These are phyloP conservation scores for Farysia itapuensis DNA, from an alignment of 1,284 basidiomycete genomes.

Conservation along the genomic window DNA sequence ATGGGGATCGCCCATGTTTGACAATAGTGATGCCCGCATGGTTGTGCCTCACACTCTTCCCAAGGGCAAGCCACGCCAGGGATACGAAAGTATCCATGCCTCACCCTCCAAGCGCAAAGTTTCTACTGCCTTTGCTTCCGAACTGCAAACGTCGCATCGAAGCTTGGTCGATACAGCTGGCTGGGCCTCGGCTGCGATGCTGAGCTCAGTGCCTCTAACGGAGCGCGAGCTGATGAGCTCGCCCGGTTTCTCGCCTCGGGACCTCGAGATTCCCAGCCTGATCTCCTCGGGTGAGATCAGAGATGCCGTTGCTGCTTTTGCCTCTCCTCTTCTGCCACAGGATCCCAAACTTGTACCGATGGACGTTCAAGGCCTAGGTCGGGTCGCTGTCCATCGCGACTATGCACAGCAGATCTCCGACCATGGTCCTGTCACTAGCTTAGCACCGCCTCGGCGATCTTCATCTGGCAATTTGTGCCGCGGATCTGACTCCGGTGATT, in stretches of 20 bases:
- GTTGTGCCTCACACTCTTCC: slow-evolving; percentile 26
- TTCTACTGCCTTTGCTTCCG: slow-evolving; percentile 30
- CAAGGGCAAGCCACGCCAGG: slow-evolving; percentile 4
- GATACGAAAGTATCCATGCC: background rate
- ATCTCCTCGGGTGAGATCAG: slow-evolving; percentile 10
- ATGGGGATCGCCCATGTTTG: slow-evolving; percentile 28
- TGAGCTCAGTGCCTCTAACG: slow-evolving; percentile 24
- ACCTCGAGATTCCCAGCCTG: slow-evolving; percentile 13
- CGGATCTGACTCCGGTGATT: slow-evolving; percentile 32
- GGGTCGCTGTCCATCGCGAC: slow-evolving; percentile 32
- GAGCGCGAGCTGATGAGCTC: slow-evolving; percentile 17
- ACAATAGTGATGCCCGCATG: slow-evolving; percentile 8
- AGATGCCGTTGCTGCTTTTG: slow-evolving; percentile 24
- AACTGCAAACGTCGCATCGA: slow-evolving; percentile 23
- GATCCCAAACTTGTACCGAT: slow-evolving; percentile 27
- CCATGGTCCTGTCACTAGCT: slow-evolving; percentile 7
- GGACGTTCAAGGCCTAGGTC: slow-evolving; percentile 36
- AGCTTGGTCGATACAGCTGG: slow-evolving; percentile 36
- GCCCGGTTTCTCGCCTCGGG: slow-evolving; percentile 27
- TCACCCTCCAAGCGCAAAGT: slow-evolving; percentile 35
- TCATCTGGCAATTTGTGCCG: slow-evolving; percentile 9
- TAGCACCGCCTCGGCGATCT: slow-evolving; percentile 6
- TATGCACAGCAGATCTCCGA: slow-evolving; percentile 35
- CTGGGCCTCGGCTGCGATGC: slow-evolving; percentile 38
- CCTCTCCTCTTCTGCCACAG: slow-evolving; percentile 9